Base-by-base conservation (phyloP, 352 stramenopile species). In the Pythium grandisporangium region DNA sequence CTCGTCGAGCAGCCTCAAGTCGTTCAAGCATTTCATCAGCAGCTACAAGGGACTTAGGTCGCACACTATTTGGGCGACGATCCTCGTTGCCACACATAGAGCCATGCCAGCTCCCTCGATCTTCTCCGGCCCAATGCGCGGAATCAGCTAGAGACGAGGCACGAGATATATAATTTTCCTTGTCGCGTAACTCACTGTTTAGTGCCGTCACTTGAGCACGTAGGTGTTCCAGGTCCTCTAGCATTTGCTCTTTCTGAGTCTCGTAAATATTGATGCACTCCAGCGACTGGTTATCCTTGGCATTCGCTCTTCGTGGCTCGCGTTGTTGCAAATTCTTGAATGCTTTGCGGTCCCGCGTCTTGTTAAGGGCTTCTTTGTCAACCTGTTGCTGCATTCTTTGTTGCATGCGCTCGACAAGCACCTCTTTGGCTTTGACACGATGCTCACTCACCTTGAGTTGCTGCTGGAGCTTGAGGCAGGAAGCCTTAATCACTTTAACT, bases 401-500 rank as follows among this genome's bases (percentile, higher is more conserved):
- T 41, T 93, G 79, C 58, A 95, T 80, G 11, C 63, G 68, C 23
- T 95, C 73, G 1, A 91, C 58, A 0, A 89, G 51, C 10, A 82
- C 58, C 30, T 95, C 82, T 43, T 93, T 95, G 3, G 80, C 78
- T 49, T 90, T 90, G 5, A 95, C 82, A 4, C 80, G 69, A 20
- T 93, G 82, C 35, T 95, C 80, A 36, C 76, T 92, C 4, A 90
- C 70, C 48, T 89, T 89, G 1, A 95, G 51, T 46, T 95, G 79
- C 38, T 93, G 82, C 51, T 90, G 66, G 17, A 92, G 55, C 26
- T 74, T 73, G 8, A 80, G 34, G 44, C 54, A 72, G 13, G 80
- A 71, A 7, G 56, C 66, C 41, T 87, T 87, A 13, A 87, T 49
- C 22, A 66, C 59, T 43, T 85, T 89, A 5, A 49, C 43, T 14